phyloP scores from a whole-genome alignment of 495 filamentous ascomycete genomes.

The Rhizodiscina lignyota region DNA sequence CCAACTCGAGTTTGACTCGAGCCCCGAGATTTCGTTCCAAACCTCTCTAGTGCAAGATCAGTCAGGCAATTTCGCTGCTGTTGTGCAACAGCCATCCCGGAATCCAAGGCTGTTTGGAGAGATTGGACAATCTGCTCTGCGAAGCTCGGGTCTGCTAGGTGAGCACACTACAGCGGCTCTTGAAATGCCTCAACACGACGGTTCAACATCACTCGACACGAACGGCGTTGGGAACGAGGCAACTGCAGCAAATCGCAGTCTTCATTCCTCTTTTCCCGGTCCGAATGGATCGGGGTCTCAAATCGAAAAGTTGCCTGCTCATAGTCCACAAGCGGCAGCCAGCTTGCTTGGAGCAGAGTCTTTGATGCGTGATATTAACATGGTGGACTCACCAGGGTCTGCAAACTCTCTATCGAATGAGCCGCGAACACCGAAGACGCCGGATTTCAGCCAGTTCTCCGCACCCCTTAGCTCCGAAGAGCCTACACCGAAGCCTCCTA shows the following conservation, averaged over 20 bases:
- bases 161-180: slow-evolving; percentile 15
- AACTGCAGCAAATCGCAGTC: slow-evolving; percentile 1
- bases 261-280: too few species aligned
- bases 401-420: too few species aligned
- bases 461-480: too few species aligned
- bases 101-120: slow-evolving; percentile 60
- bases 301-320: too few species aligned
- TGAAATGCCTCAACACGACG: slow-evolving; percentile 1
- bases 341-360: slow-evolving; percentile 54
- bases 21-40: slow-evolving; percentile 14
- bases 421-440: too few species aligned
- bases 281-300: neutral
- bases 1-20: slow-evolving; percentile 14
- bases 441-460: too few species aligned
- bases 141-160: slow-evolving; percentile 40
- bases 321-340: slow-evolving; percentile 29
- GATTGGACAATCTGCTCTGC: slow-evolving; percentile 51
- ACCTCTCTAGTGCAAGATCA: too few species aligned
- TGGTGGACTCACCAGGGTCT: slow-evolving; percentile 43
- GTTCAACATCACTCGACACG: neutral
- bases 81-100: too few species aligned
- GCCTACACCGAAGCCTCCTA: slow-evolving; percentile 10
- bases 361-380: slow-evolving; percentile 48
- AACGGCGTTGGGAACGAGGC: neutral
- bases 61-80: too few species aligned